Evolutionary conservation across 768 basidiomycete genomes (phyloP).

Genomic region (Cubamyces lactineus): DNA sequence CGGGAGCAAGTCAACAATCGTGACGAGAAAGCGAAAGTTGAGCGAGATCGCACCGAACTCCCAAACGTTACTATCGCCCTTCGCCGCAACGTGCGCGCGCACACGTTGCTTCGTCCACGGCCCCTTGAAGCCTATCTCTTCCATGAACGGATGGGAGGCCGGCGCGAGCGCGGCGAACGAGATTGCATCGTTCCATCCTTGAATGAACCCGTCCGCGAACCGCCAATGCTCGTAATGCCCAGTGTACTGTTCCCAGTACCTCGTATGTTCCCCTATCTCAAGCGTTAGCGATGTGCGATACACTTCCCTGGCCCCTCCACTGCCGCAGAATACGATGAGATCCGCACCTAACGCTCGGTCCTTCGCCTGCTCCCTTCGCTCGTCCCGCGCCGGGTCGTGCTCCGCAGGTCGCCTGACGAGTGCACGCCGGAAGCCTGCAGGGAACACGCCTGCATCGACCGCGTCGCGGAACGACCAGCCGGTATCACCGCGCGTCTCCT

Average conservation of each 20-base stretch:
- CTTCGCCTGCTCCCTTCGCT: constrained; percentile 26
- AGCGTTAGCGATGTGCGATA: too few relatives aligned
- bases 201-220: constrained; percentile 64
- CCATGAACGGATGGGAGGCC: constrained; percentile 34
- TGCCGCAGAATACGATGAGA: background rate
- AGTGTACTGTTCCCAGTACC: constrained; percentile 53
- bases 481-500: constrained; percentile 61
- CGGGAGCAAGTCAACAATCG: background rate
- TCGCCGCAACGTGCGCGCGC: constrained; percentile 46
- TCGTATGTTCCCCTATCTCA: constrained; percentile 46
- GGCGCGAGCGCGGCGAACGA: constrained; percentile 42
- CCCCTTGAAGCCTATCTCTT: constrained; percentile 66
- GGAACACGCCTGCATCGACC: constrained; percentile 54
- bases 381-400: constrained; percentile 44
- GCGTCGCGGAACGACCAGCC: constrained; percentile 77
- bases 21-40: background rate
- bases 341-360: constrained; percentile 36
- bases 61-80: constrained; percentile 57
- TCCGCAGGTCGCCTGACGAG: constrained; percentile 22
- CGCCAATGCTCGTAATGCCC: constrained; percentile 69
- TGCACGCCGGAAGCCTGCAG: constrained; percentile 33
- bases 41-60: constrained; percentile 53
- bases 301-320: constrained; percentile 29
- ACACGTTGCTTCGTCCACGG: constrained; percentile 57
- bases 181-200: constrained; percentile 76